Conservation (phyloP, 2,329 filamentous ascomycete species). For the Leptographium galeiforme region DNA sequence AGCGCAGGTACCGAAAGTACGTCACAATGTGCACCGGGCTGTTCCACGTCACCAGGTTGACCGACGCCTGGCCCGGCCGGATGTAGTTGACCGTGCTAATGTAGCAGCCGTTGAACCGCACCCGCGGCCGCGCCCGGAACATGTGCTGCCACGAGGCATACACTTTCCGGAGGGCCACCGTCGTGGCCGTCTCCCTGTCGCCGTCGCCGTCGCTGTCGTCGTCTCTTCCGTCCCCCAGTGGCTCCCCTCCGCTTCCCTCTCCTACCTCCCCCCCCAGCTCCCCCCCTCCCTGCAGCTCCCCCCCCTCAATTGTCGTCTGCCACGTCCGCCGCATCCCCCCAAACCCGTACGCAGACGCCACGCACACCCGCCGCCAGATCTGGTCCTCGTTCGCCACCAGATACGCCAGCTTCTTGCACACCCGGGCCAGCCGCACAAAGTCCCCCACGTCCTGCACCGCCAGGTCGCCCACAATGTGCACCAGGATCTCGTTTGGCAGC, state of each 20-base stretch:
- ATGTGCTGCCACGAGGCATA: constrained; percentile 48
- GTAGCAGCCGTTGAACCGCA: constrained; percentile 92
- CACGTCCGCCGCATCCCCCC: constrained; percentile 72
- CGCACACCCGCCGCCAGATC: constrained; percentile 70
- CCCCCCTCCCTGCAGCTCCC: constrained; percentile 25
- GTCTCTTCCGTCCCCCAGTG: background rate
- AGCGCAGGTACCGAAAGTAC: constrained; percentile 92
- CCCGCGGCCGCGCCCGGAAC: constrained; percentile 69
- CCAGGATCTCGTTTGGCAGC: constrained; percentile 72
- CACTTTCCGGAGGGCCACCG: constrained; percentile 26
- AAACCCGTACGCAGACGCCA: constrained; percentile 64
- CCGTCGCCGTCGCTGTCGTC: background rate
- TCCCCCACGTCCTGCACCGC: constrained; percentile 63
- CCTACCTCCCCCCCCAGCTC: background rate
- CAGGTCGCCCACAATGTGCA: constrained; percentile 62
- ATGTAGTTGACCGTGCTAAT: constrained; percentile 95
- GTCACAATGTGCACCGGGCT: constrained; percentile 89
- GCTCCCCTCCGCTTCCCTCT: background rate
- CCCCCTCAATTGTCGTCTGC: constrained; percentile 46
- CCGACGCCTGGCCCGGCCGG: constrained; percentile 61
- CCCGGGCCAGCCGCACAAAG: constrained; percentile 61
- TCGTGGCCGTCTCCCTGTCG: constrained; percentile 18
- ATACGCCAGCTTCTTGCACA: constrained; percentile 80
- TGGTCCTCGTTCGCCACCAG: constrained; percentile 71
- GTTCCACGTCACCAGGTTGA: constrained; percentile 60